phyloP scores from a whole-genome alignment of 176 grass and related monocot genomes.

The Chloris gayana region DNA sequence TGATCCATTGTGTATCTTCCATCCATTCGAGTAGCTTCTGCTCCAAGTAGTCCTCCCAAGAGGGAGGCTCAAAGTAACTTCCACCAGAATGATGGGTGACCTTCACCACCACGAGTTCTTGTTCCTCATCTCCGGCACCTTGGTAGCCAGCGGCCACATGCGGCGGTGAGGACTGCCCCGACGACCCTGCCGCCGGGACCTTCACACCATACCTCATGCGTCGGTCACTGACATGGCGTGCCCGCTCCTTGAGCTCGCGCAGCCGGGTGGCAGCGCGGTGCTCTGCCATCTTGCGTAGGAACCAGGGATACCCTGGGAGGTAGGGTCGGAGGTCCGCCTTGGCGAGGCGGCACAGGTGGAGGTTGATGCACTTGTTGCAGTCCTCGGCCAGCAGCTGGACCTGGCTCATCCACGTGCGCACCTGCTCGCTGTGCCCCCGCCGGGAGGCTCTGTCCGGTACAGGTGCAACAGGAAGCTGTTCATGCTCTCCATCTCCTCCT shows the following conservation, averaged over 20 bases:
- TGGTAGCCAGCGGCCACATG: no score
- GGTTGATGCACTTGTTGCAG: slow-evolving; percentile 36
- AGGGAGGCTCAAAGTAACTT: no score
- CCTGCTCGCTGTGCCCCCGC: slow-evolving; percentile 12
- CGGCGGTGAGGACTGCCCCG: no score
- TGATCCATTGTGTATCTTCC: no score
- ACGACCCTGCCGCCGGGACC: not conserved
- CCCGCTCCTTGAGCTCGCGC: slow-evolving; percentile 21
- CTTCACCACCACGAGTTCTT: no score
- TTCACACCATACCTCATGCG: slow-evolving; percentile 21
- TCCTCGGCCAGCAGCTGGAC: not conserved
- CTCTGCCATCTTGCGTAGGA: slow-evolving; percentile 14
- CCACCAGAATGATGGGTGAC: no score
- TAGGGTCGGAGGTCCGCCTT: not conserved
- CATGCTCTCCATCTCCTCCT: slow-evolving; percentile 40
- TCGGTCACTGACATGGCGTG: not conserved
- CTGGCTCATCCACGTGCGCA: slow-evolving; percentile 10
- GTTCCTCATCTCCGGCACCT: no score
- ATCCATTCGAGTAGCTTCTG: no score
- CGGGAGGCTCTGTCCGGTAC: not conserved
- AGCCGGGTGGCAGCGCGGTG: not conserved
- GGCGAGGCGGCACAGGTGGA: not conserved
- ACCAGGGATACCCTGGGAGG: not conserved
- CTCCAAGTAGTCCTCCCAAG: no score
- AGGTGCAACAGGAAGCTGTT: slow-evolving; percentile 31